Conservation (phyloP, 2,329 filamentous ascomycete genomes). For the Blastomyces emzantsi region DNA sequence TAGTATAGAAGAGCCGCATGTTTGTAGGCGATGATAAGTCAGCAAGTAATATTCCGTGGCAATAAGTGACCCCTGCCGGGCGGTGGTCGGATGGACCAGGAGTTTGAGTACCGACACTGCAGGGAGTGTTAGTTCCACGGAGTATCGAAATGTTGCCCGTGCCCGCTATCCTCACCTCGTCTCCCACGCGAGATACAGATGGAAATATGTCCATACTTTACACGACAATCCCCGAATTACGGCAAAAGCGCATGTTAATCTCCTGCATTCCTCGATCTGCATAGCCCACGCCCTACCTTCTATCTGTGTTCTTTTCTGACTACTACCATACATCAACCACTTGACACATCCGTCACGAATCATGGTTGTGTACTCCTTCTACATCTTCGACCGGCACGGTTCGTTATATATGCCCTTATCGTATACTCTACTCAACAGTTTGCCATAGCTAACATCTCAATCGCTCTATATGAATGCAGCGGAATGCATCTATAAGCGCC, state of each 20-base stretch:
- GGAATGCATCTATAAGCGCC: constrained; percentile 92
- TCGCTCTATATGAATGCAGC: constrained; percentile 44
- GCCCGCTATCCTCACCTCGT: background rate
- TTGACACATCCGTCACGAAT: constrained; percentile 18
- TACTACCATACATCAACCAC: background rate
- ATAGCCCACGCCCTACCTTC: background rate
- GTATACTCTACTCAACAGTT: background rate
- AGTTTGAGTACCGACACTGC: too few relatives aligned
- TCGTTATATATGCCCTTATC: constrained; percentile 27
- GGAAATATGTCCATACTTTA: background rate
- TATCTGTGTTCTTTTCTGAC: background rate
- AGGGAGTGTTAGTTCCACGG: background rate
- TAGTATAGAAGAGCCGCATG: background rate
- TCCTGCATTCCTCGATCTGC: background rate
- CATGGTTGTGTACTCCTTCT: constrained; percentile 96
- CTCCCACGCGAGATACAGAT: background rate
- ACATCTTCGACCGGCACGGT: constrained; percentile 99
- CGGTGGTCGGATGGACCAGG: too few relatives aligned
- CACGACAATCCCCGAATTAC: background rate
- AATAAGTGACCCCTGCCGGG: background rate
- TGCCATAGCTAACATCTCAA: constrained; percentile 6
- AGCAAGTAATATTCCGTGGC: background rate
- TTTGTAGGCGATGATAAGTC: background rate
- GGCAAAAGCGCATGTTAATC: background rate
- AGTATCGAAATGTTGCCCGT: background rate